A percentile compares a stretch with the other conserved stretches of the same genome.
These are phyloP conservation scores for Hypoxylon sp. DNA, from an alignment of 2,329 filamentous ascomycete genomes.

Conservation along the genomic window DNA sequence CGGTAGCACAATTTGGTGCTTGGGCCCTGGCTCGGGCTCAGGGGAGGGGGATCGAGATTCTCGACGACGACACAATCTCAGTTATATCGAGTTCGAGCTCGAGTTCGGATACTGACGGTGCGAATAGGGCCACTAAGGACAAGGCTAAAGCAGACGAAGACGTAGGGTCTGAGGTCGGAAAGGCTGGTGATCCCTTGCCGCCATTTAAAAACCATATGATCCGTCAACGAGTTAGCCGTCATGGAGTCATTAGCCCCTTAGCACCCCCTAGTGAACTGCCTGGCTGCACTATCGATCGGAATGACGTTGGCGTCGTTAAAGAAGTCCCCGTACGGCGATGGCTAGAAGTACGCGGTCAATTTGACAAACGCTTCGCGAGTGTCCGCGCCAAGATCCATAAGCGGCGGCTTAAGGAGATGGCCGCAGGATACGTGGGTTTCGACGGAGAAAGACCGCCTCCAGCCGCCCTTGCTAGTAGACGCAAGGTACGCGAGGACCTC, in stretches of 20 bases:
- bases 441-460: conserved; percentile 84
- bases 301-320: conserved; percentile 84
- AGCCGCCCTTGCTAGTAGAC: conserved; percentile 82
- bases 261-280: conserved; percentile 74
- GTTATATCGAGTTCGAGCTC: conserved; percentile 80
- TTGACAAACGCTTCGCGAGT: conserved; percentile 79
- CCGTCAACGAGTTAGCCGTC: conserved; percentile 84
- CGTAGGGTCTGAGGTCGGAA: conserved; percentile 73
- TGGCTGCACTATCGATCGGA: conserved; percentile 72
- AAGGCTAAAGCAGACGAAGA: conserved; percentile 37
- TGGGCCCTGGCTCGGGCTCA: conserved; percentile 91
- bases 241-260: conserved; percentile 81
- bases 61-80: conserved; percentile 83
- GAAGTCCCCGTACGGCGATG: conserved; percentile 85
- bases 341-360: conserved; percentile 80
- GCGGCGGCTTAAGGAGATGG: conserved; percentile 79
- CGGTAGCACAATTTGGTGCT: conserved; percentile 91
- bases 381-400: conserved; percentile 81
- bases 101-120: conserved; percentile 57
- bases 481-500: conserved; percentile 64
- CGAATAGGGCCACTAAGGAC: conserved; percentile 45
- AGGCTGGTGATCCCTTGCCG: conserved; percentile 86
- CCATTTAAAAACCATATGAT: conserved; percentile 90
- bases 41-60: conserved; percentile 82
- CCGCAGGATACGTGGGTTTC: conserved; percentile 78